Conservation (phyloP, 2,329 filamentous ascomycete genomes). For the Aspergillus ochraceus region DNA sequence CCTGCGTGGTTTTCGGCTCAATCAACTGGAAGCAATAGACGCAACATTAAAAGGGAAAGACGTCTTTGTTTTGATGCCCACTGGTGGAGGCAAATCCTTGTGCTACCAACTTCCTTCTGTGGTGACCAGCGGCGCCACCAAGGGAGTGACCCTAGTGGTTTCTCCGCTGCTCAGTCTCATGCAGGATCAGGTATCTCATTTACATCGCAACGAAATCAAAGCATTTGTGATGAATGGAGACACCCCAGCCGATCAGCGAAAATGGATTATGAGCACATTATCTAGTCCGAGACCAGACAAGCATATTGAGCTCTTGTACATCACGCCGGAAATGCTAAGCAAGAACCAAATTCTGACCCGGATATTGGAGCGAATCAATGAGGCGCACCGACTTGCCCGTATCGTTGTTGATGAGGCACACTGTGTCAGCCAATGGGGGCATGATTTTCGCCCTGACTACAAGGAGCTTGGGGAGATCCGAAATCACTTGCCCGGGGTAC, state of each 20-base stretch:
- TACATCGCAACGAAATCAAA: slow-evolving; percentile 71
- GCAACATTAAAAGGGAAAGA: slow-evolving; percentile 84
- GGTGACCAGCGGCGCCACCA: slow-evolving; percentile 74
- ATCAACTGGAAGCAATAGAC: slow-evolving; percentile 95
- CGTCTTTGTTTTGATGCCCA: slow-evolving; percentile 96
- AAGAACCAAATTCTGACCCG: slow-evolving; percentile 71
- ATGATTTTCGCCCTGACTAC: slow-evolving; percentile 96
- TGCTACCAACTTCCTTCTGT: slow-evolving; percentile 95
- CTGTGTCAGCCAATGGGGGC: slow-evolving; percentile 98
- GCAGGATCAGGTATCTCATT: slow-evolving; percentile 91
- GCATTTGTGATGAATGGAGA: slow-evolving; percentile 83
- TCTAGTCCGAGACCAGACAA: slow-evolving; percentile 67
- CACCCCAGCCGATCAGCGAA: slow-evolving; percentile 62
- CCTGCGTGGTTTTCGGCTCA: slow-evolving; percentile 81
- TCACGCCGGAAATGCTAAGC: slow-evolving; percentile 95
- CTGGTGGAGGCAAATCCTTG: slow-evolving; percentile 92
- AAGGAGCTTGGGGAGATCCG: slow-evolving; percentile 78
- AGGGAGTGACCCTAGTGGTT: slow-evolving; percentile 88
- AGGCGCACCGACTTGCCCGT: slow-evolving; percentile 72
- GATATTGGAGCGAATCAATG: slow-evolving; percentile 67
- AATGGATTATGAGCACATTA: slow-evolving; percentile 65
- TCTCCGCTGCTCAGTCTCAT: slow-evolving; percentile 93
- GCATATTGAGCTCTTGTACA: slow-evolving; percentile 82
- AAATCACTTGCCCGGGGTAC: slow-evolving; percentile 71
- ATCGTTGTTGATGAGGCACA: slow-evolving; percentile 99